Evolutionary conservation across 441 rosid species (phyloP), one percentile per base, ranked within the genome.

Genomic region (Erysimum cheiri): DNA sequence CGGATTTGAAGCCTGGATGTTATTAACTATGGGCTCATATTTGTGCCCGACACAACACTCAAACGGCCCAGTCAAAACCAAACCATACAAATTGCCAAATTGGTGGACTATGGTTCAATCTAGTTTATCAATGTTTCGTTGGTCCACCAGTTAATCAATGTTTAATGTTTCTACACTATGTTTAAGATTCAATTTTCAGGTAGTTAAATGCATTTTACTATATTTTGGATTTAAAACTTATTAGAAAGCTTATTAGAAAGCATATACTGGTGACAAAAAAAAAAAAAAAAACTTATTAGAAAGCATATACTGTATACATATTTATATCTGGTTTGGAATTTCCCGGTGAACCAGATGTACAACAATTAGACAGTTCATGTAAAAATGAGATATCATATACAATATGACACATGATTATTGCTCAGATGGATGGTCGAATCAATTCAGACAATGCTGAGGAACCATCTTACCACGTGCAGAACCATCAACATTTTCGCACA

Each of bases 401-500:
- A 46, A 28, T 22, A 22, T 22, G 24, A 22, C 8, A 44, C 6
- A 37, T 0, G 1, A 4, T 29, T n/a, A 37, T 12, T 46, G 39
- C 8, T 26, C 3, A 2, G 26, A 33, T 12, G 19, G 47, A n/a
- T 8, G 17, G 4, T 65, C 6, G 13, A 17, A 52, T 58, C 48
- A 66, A 8, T 32, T 8, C 11, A 75, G 2, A 44, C 67, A 63
- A 14, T 50, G 33, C 1, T 58, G 48, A 14, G 75, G 70, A 64
- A 43, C 39, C 54, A 46, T 56, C 13, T 50, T 69, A 17, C 79
- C 75, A 12, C 3, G 3, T 5, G 41, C 1, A 4, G 17, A 6
- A 52, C 67, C 75, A 1, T 64, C 5, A 28, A 75, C 57, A 56
- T 70, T 63, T 4, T 63, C 67, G n/a, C 79, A 75, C 15, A 41